A percentile compares a stretch with the other conserved stretches of the same genome.
Evolutionary conservation across 805 yeast genomes (phyloP).

Genomic region (Huiozyma sinensis): DNA sequence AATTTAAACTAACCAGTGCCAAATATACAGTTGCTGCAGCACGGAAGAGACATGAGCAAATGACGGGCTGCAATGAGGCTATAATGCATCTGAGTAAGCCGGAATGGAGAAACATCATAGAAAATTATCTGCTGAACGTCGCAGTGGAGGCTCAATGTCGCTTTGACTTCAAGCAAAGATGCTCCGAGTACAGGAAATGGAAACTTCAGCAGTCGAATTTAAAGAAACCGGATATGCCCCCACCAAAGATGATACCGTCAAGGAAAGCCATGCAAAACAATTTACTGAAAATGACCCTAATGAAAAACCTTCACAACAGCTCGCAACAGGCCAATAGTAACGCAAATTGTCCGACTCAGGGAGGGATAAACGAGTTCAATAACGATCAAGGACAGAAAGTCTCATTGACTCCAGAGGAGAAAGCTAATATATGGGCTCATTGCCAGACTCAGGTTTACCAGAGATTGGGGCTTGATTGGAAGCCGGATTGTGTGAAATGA

Average conservation of each 20-base stretch:
- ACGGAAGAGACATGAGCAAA: slow-evolving; percentile 36
- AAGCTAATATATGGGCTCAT: slow-evolving; percentile 49
- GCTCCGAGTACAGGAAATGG: slow-evolving; percentile 37
- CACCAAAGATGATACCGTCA: slow-evolving; percentile 23
- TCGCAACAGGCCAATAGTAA: slow-evolving; percentile 1
- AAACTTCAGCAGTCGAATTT: slow-evolving; percentile 25
- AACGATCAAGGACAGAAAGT: slow-evolving; percentile 8
- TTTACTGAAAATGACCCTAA: slow-evolving; percentile 27
- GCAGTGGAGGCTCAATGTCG: slow-evolving; percentile 67
- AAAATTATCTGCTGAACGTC: slow-evolving; percentile 51
- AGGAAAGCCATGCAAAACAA: slow-evolving; percentile 1
- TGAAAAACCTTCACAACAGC: slow-evolving; percentile 14
- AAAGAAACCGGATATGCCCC: slow-evolving; percentile 28
- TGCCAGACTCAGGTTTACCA: slow-evolving; percentile 51
- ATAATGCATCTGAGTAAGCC: slow-evolving; percentile 35
- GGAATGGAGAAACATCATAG: slow-evolving; percentile 68
- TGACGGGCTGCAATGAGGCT: slow-evolving; percentile 16
- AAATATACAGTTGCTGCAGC: slow-evolving; percentile 50
- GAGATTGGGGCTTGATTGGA: slow-evolving; percentile 52
- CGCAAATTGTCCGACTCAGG: neutral
- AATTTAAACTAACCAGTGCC: slow-evolving; percentile 50
- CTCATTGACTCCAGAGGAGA: slow-evolving; percentile 42
- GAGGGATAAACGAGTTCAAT: neutral
- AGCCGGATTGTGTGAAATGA: slow-evolving; percentile 31
- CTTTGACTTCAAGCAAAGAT: slow-evolving; percentile 45